These are phyloP conservation scores for Parietaria judaica DNA, from an alignment of 306 rosid species.

Conservation along the genomic window DNA sequence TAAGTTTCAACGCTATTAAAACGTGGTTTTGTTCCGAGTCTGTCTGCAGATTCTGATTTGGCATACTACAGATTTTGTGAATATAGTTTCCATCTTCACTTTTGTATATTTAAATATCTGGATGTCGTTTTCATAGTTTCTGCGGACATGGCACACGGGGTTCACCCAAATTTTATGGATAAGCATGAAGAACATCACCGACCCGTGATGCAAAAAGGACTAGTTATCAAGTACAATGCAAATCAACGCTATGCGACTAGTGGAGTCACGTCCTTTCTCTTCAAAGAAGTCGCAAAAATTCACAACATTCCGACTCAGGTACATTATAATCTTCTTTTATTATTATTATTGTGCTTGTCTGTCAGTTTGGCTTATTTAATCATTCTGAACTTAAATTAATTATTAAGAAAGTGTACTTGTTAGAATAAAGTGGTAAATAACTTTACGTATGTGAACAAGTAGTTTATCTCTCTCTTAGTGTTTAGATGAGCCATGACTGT, in stretches of 20 bases:
- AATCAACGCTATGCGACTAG: constrained; percentile 96
- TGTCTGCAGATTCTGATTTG: background rate
- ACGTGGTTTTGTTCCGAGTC: background rate
- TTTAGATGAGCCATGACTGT: background rate
- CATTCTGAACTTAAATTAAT: constrained; percentile 1
- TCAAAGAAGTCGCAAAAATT: constrained; percentile 68
- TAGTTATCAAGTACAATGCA: constrained; percentile 89
- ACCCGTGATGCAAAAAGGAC: constrained; percentile 85
- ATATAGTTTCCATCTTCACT: constrained; percentile 10
- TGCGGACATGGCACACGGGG: constrained; percentile 99
- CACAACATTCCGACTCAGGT: constrained; percentile 93
- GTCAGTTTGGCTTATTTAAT: constrained; percentile 2
- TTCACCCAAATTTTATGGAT: constrained; percentile 86
- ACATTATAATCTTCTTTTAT: constrained; percentile 1
- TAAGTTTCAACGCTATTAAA: background rate
- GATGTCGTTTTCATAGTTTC: constrained; percentile 49
- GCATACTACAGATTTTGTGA: background rate
- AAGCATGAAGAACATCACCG: constrained; percentile 93
- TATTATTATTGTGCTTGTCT: constrained; percentile 1
- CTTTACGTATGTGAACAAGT: background rate
- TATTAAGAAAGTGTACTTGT: background rate
- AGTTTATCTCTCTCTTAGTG: background rate
- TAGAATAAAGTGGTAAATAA: background rate
- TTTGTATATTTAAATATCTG: constrained; percentile 24
- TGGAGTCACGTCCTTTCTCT: constrained; percentile 84